A percentile compares a stretch with the other conserved stretches of the same genome.
Evolutionary conservation across 768 basidiomycete genomes (phyloP).

Genomic region (Dioszegia crocea): DNA sequence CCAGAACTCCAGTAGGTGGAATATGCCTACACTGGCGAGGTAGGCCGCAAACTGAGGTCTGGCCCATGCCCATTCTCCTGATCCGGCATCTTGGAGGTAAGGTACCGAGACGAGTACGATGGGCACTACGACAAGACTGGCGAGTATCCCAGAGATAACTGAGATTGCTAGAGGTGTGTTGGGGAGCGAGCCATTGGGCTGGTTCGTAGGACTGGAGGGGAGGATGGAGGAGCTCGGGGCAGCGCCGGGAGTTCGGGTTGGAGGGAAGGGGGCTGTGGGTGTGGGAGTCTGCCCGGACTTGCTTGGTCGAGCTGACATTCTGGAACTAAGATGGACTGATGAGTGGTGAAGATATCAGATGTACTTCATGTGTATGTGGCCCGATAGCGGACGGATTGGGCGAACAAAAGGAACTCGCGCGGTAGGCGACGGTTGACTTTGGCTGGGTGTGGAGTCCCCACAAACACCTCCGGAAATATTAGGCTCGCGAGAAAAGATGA

Average conservation of each 20-base stretch:
- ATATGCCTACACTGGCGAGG: slow-evolving; percentile 72
- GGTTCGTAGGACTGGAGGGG: slow-evolving; percentile 32
- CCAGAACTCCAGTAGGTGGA: slow-evolving; percentile 91
- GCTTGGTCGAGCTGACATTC: too few species aligned
- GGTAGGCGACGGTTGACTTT: background rate
- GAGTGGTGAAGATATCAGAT: too few species aligned
- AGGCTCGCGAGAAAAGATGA: too few species aligned
- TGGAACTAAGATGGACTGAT: too few species aligned
- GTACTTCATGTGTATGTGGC: too few species aligned
- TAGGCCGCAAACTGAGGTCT: slow-evolving; percentile 80
- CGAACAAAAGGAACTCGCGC: background rate
- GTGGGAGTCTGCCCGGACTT: background rate
- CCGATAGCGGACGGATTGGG: background rate
- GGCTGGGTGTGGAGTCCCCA: background rate
- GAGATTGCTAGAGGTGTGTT: slow-evolving; percentile 80
- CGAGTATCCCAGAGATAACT: slow-evolving; percentile 78
- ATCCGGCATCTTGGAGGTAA: slow-evolving; percentile 15
- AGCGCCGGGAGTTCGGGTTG: background rate
- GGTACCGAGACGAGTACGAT: slow-evolving; percentile 35
- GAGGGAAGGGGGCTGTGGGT: slow-evolving; percentile 11
- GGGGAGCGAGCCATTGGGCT: slow-evolving; percentile 63
- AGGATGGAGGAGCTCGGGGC: slow-evolving; percentile 13
- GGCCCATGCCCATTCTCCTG: slow-evolving; percentile 56
- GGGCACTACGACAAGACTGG: slow-evolving; percentile 64
- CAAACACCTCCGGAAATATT: background rate